Evolutionary conservation across 345 rosid species (phyloP), one percentile per base, ranked within the genome.

Genomic region (Boechera divaricarpa): DNA sequence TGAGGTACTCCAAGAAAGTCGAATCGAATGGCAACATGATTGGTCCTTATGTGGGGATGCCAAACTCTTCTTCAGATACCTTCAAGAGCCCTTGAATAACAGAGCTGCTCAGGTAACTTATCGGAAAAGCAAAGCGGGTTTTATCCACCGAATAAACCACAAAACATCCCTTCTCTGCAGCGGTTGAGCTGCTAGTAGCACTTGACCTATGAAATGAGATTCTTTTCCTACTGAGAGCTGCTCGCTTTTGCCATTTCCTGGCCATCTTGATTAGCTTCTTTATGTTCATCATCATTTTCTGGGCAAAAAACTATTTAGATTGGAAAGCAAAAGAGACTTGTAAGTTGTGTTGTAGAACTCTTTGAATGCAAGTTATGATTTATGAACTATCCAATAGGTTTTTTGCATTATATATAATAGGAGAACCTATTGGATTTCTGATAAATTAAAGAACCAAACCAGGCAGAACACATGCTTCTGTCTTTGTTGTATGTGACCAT

Each of bases 61-160:
- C 81, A 26, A 77, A 80, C 57, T 82, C 85, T 72, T 84, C 82
- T 62, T 75, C 85, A 6, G 82, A 72, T 41, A 82, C 79, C 18
- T 21, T 75, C 32, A 82, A 60, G 54, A 84, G 75, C 28, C 80
- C 77, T 64, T 63, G 60, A 39, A 82, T 35, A 41, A 80, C 31
- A 4, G 29, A 33, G 35, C 53, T 62, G 63, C 18, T 65, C 2
- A 82, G 74, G 49, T 77, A 75, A 41, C 42, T 31, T 55, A 74
- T 31, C 0, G 72, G 72, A 13, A 74, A 64, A 5, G 66, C 26
- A 55, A 65, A 74, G 3, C 78, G 72, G 2, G 0, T 6, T 55
- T 44, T 5, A 32, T 74, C 66, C 2, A 39, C 29, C 4, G 81
- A 78, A 69, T 78, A 83, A 11, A 72, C 73, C 33, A 74, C 76